A percentile compares a stretch with the other conserved stretches of the same genome.
Evolutionary conservation across 208 protist species (phyloP).

Genomic region (Trypanosoma melophagium): DNA sequence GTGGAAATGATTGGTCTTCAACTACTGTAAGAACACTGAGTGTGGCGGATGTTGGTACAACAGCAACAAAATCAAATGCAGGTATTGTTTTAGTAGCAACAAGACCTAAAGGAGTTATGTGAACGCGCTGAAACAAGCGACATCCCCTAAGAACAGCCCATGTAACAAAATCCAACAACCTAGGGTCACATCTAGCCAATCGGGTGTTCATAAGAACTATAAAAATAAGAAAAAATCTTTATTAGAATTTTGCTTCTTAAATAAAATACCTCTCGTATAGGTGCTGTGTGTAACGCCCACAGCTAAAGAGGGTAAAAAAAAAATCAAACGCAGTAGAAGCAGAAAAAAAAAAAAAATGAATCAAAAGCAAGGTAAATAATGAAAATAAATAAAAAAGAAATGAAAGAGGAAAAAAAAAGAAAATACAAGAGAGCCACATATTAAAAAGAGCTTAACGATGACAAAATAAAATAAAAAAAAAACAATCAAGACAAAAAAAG

Average conservation of each 20-base stretch:
- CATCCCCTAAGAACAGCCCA: conserved; percentile 86
- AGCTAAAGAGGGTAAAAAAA: not conserved
- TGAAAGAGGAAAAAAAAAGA: not conserved
- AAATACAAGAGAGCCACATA: too few relatives aligned
- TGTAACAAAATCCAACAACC: conserved; percentile 85
- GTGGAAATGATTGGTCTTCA: conserved; percentile 56
- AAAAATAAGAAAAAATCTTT: too few relatives aligned
- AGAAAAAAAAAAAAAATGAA: conserved; percentile 9
- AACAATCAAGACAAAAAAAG: not conserved
- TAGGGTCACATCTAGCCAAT: conserved; percentile 79
- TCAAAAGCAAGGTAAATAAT: conserved; percentile 6
- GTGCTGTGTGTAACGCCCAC: not conserved
- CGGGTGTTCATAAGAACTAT: conserved; percentile 38
- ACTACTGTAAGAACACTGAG: conserved; percentile 70
- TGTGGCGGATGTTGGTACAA: conserved; percentile 74
- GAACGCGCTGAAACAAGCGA: conserved; percentile 84
- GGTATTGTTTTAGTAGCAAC: conserved; percentile 78
- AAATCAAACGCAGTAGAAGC: not conserved
- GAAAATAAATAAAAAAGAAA: conserved; percentile 8
- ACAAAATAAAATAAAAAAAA: not conserved
- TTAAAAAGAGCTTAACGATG: not conserved
- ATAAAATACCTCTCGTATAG: too few relatives aligned
- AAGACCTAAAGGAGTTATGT: conserved; percentile 76
- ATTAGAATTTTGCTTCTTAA: too few relatives aligned
- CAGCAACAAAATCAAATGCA: conserved; percentile 85